Evolutionary conservation across 768 basidiomycete genomes (phyloP), one percentile per base, ranked within the genome.

Genomic region (Psilocybe subaeruginosa): DNA sequence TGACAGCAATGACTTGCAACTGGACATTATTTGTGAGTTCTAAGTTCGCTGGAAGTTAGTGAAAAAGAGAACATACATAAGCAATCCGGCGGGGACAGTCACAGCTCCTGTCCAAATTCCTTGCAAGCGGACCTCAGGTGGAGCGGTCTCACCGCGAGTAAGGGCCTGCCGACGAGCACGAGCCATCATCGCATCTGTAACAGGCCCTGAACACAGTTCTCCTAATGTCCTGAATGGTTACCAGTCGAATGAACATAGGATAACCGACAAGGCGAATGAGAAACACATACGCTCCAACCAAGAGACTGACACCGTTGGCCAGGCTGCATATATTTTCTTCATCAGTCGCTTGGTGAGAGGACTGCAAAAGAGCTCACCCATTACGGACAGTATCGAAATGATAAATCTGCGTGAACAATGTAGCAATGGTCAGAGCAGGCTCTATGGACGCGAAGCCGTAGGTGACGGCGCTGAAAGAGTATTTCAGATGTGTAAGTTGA

Each of bases 371-470:
- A 23, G 51, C 63, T 53, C 58, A 77, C 77, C 76, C 77, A 45
- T 78, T 77, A 8, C 68, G 67, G 9, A 75, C 76, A 5, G 78
- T 77, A 56, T 77, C 72, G 56, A 78, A 79, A 16, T 75, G 69
- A 59, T 77, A 78, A n/a, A 77, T 61, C 39, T 73, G 57, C 3
- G 76, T 76, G 62, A 77, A 78, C 2, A 79, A 59, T 6, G 76
- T 71, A 3, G 78, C 76, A 49, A 79, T 45, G 6, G 73, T 79
- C 57, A 79, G 64, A 8, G 76, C 76, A 31, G 77, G 77, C 56
- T 78, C 77, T 12, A 78, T 78, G 8, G 76, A 77, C 0, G 76
- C 76, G 53, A 75, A 76, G 2, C 77, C 77, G 59, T 77, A 79
- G 1, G 70, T 72, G 7, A 79, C 69, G 2, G 74, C 74, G 65